These are phyloP conservation scores for Candida stauntonica DNA, from an alignment of 805 yeast species.

Conservation along the genomic window DNA sequence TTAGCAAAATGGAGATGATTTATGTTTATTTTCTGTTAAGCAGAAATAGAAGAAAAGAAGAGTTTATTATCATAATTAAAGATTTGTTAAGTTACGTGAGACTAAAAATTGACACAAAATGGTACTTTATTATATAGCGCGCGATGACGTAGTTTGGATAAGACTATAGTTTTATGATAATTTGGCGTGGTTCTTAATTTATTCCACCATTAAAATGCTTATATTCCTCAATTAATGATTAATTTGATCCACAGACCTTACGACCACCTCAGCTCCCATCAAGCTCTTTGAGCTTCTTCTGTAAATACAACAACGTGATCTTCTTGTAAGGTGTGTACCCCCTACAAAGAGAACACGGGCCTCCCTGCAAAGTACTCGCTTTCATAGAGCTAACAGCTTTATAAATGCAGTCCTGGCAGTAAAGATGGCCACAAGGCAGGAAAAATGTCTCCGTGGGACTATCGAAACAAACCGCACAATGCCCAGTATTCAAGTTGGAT, in stretches of 20 bases:
- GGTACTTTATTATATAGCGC: neutral
- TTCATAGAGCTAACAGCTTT: constrained; percentile 36
- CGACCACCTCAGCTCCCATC: constrained; percentile 13
- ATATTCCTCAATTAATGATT: too few species aligned
- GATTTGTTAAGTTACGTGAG: too few species aligned
- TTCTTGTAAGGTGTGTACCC: constrained; percentile 30
- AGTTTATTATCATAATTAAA: too few species aligned
- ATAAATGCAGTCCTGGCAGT: constrained; percentile 51
- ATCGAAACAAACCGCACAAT: constrained; percentile 55
- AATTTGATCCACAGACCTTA: too few species aligned
- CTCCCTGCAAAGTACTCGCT: constrained; percentile 28
- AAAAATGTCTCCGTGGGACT: constrained; percentile 44
- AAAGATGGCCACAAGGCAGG: constrained; percentile 55
- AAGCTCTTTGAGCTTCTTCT: constrained; percentile 25
- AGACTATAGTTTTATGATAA: too few species aligned
- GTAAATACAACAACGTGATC: constrained; percentile 29
- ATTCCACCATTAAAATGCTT: too few species aligned
- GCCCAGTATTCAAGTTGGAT: constrained; percentile 18
- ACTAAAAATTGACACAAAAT: neutral
- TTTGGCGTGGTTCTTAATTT: too few species aligned
- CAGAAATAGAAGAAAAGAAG: too few species aligned
- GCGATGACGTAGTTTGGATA: neutral
- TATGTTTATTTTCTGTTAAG: too few species aligned
- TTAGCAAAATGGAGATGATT: too few species aligned
- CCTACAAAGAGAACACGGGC: constrained; percentile 42